These are phyloP conservation scores for Corylus heterophylla DNA, from an alignment of 306 rosid species.

Conservation along the genomic window DNA sequence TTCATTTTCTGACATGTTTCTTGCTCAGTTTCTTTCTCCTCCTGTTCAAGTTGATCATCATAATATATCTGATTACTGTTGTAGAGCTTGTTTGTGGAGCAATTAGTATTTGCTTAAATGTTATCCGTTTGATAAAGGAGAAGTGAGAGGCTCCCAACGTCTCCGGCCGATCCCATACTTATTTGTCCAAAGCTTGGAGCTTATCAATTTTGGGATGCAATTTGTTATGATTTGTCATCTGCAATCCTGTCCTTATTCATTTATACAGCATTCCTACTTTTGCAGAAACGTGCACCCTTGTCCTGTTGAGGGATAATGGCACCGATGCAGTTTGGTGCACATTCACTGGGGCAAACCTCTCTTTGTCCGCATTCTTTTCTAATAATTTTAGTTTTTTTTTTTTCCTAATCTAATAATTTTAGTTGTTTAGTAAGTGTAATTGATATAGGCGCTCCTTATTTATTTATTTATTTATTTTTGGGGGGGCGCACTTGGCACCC, in stretches of 20 bases:
- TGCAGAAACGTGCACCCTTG: conserved; percentile 22
- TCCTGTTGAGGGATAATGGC: conserved; percentile 39
- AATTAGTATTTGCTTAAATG: neutral
- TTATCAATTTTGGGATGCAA: conserved; percentile 17
- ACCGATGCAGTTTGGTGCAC: conserved; percentile 41
- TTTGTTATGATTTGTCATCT: conserved; percentile 28
- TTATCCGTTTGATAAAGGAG: neutral
- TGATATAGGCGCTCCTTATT: neutral
- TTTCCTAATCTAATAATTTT: neutral
- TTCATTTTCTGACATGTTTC: conserved; percentile 25
- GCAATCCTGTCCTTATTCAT: conserved; percentile 57
- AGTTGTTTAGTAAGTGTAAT: conserved; percentile 1
- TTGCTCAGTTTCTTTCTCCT: conserved; percentile 3
- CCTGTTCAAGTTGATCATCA: conserved; percentile 12
- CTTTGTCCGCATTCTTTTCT: neutral
- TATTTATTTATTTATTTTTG: neutral
- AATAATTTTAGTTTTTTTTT: neutral
- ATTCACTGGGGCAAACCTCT: conserved; percentile 20
- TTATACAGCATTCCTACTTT: conserved; percentile 40
- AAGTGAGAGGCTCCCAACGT: conserved; percentile 31
- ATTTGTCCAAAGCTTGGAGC: conserved; percentile 23
- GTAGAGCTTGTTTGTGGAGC: neutral
- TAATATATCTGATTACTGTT: neutral
- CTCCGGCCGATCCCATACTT: conserved; percentile 36
- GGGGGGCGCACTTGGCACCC: neutral